Base-by-base conservation (phyloP, 768 basidiomycete species). In the Serendipita indica region DNA sequence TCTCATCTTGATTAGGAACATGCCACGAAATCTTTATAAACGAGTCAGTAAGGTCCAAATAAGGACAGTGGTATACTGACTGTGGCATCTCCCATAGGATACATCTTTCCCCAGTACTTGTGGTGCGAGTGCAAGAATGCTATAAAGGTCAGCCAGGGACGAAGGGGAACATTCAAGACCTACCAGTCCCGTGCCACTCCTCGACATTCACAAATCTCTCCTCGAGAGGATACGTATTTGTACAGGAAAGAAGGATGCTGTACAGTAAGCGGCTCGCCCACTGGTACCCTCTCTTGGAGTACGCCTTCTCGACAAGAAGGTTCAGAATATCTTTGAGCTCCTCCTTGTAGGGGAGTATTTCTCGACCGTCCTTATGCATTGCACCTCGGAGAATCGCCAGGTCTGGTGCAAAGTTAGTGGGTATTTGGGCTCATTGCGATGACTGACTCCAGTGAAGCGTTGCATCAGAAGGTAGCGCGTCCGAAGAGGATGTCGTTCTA, bases 361-460 rank as follows among this genome's bases (percentile, higher is more conserved):
- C 59, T n/a, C 3, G 33, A 28, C 39, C 30, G 20, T 60, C 34
- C 84, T 83, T 84, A 65, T 82, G 83, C 63, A 89, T 79, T n/a
- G 82, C 74, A n/a, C 87, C 88, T 49, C 84, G 76, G 22, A 90
- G 68, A 37, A 90, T 80, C 0, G 84, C 83, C 39, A 88, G 72
- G 71, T 86, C 84, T 85, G 62, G 39, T 59, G 46, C 52, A 39
- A 20, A 33, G 27, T 45, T 57, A 35, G 12, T 7, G 33, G 33
- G 18, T 32, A 14, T 3, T n/a, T 18, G 22, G 49, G 22, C 30
- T 5, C 41, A 13, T 22, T 5, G 18, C 37, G 60, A 59, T 33
- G 18, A 69, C 81, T 58, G 69, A 86, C 85, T 88, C 85, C 88
- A 90, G 65, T 92, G 89, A 54, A 94, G 73, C 16, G 88, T 89